A percentile compares a stretch with the other conserved stretches of the same genome.
phyloP scores from a whole-genome alignment of 208 protist genomes.

The Naegleria fowleri region DNA sequence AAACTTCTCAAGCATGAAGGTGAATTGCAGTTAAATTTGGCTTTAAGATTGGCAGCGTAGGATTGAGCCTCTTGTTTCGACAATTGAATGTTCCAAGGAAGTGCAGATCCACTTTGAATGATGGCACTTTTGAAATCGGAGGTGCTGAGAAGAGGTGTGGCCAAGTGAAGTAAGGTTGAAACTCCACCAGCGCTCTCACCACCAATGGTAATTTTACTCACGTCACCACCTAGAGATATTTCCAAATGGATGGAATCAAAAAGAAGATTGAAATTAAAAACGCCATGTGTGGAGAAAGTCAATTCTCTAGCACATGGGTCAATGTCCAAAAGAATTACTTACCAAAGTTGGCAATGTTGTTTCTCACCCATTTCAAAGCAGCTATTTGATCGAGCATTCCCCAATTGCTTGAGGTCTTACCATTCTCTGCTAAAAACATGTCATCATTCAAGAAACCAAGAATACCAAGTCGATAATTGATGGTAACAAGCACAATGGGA shows the following conservation, averaged over 20 bases:
- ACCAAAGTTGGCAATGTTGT: constrained; percentile 41
- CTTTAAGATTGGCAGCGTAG: not conserved
- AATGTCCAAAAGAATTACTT: no score
- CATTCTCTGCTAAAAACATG: not conserved
- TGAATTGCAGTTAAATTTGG: not conserved
- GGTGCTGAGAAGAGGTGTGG: not conserved
- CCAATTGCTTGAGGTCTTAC: constrained; percentile 29
- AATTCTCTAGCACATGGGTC: no score
- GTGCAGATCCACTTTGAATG: not conserved
- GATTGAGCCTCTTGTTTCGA: not conserved
- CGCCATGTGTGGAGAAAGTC: no score
- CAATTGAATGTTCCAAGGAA: not conserved
- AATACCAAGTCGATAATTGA: constrained; percentile 55
- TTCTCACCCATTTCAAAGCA: constrained; percentile 37
- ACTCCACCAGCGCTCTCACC: constrained; percentile 28
- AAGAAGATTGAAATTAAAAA: no score
- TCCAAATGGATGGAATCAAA: no score
- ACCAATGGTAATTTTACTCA: constrained; percentile 28
- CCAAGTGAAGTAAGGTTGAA: not conserved
- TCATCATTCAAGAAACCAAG: constrained; percentile 46
- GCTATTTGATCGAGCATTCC: constrained; percentile 38
- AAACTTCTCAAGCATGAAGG: not conserved
- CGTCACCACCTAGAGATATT: not conserved
- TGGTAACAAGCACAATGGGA: constrained; percentile 46
- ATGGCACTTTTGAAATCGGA: not conserved